These are phyloP conservation scores for Binderoboletus segoi DNA, from an alignment of 1,284 basidiomycete species.

Conservation along the genomic window DNA sequence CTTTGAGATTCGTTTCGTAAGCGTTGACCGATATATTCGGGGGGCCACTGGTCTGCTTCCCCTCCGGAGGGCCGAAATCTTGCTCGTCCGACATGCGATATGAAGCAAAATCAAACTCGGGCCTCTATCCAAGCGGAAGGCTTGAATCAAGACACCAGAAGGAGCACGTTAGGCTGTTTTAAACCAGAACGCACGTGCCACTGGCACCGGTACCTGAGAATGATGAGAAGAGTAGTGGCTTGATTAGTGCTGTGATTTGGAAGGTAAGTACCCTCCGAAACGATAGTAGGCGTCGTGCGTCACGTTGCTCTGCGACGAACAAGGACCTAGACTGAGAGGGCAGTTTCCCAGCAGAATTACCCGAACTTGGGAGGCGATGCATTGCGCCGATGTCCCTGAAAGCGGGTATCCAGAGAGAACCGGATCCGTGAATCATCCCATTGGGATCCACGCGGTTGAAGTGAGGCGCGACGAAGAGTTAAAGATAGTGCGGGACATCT, in stretches of 20 bases:
- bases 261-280: background rate
- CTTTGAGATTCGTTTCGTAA: slow-evolving; percentile 30
- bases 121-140: background rate
- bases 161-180: slow-evolving; percentile 16
- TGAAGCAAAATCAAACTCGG: background rate
- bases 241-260: slow-evolving; percentile 6
- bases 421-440: background rate
- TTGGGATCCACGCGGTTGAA: too few species aligned
- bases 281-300: background rate
- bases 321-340: background rate
- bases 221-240: background rate
- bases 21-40: slow-evolving; percentile 25
- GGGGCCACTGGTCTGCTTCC: slow-evolving; percentile 5
- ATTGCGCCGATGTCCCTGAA: background rate
- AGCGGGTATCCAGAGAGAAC: background rate
- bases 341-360: slow-evolving; percentile 5
- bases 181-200: slow-evolving; percentile 33
- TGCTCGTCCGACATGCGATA: slow-evolving; percentile 31
- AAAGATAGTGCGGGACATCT: too few species aligned
- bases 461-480: too few species aligned
- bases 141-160: background rate
- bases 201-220: background rate
- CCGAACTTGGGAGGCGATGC: slow-evolving; percentile 7
- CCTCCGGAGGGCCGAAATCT: slow-evolving; percentile 11
- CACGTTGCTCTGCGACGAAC: background rate